Evolutionary conservation across 805 yeast genomes (phyloP), one percentile per base, ranked within the genome.

Genomic region (Nakazawaea laoshanensis): DNA sequence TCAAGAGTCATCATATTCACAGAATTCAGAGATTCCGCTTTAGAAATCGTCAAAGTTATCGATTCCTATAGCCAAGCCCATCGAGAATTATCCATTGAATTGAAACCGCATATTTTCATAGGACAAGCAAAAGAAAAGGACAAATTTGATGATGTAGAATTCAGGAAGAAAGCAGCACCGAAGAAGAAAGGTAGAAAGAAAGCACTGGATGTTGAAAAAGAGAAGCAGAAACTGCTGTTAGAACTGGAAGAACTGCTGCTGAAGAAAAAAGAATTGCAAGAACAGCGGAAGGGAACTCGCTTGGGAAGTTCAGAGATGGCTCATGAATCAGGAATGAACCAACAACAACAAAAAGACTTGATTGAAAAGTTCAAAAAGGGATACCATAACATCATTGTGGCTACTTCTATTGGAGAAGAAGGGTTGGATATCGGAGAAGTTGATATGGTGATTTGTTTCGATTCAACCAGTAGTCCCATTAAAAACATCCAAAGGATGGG

Each of bases 381-480:
- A 6, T 63, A 55, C 1, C 72, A 73, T 47, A 94, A 92, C 49
- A 75, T 85, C 7, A 59, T 92, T 14, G 95, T 92, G 5, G 96
- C 97, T 4, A 92, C 99, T 0, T 87, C 96, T 0, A 89, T 92
- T 49, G 99, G 97, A 29, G 99, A 92, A 53, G 99, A 92, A 63
- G 99, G 99, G 28, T 66, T 92, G 42, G 98, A 92, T 62, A 94
- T 92, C 43, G 98, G 98, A 20, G 96, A 94, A 52, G 99, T 92
- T 33, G 98, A 92, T 54, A 52, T 92, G 46, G 89, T 92, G 44
- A 67, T 92, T 6, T 88, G 96, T 50, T 92, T 76, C 55, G 98
- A 92, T 48, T 84, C 95, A 1, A 87, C 96, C 0, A 68, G 87
- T 19, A 85, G 95, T 28, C 96, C 97, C 0, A 89, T 92, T 37